Base-by-base conservation (phyloP, 331 rosid species). In the Pyrus hybrid region DNA sequence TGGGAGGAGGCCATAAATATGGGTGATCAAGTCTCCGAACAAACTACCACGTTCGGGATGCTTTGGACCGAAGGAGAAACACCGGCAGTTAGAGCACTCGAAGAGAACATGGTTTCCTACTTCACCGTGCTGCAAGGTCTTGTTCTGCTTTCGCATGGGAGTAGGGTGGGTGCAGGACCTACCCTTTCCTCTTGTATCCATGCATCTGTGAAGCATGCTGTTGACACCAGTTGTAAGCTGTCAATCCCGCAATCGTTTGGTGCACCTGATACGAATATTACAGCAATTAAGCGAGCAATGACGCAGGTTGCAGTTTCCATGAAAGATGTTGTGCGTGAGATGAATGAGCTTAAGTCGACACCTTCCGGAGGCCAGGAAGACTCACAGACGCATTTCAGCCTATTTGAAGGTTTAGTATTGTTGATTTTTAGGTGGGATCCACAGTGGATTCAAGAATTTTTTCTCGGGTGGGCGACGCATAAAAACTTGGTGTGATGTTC, bases 41-140 rank as follows among this genome's bases (percentile, higher is more conserved):
- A 94, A 67, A 91, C 97, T 0, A 94, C 96, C 81, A 81, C 77
- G 92, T 97, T 78, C 77, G 99, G 99, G 79, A 86, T 94, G 96
- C 88, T 94, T 71, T 94, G 97, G 99, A 85, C 81, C 26, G 41
- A 35, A 35, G 41, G 41, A 35, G 96, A 95, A n/a, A 63, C 79
- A 57, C 91, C 85, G 3, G 83, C 79, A n/a, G 78, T 68, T 17
- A 89, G 63, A 77, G 91, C 80, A 83, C 65, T 94, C 63, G 91
- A 90, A 67, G 97, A 92, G 69, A 92, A 62, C 67, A 90, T 95
- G 93, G 58, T 76, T 41, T 61, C 93, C 23, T 92, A 85, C 80
- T 88, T 92, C 84, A 95, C 90, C 75, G 74, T 64, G 9, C 80
- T 94, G 5, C 96, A 85, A 77, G 96, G 93, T 67, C 89, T 92